phyloP scores from a whole-genome alignment of 305 asterid species.

The Fraxinus baroniana region DNA sequence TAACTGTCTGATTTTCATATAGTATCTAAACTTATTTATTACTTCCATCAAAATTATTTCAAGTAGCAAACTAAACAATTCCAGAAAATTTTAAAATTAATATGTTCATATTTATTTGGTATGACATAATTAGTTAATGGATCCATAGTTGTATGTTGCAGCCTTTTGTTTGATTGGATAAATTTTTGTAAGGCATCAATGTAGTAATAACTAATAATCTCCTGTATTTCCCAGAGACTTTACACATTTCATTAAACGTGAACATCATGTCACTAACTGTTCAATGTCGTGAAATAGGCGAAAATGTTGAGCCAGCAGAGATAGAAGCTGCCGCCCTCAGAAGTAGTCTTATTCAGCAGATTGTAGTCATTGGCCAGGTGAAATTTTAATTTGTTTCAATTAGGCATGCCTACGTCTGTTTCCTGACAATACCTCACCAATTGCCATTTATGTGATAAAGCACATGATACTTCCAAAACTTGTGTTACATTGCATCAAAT shows the following conservation, averaged over 20 bases:
- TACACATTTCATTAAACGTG: neutral
- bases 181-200: neutral
- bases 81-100: neutral
- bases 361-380: conserved; percentile 92
- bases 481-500: conserved; percentile 5
- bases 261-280: neutral
- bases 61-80: neutral
- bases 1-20: neutral
- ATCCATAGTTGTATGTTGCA: neutral
- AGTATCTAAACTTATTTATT: neutral
- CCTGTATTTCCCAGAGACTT: neutral
- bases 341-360: conserved; percentile 83
- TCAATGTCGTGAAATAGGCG: conserved; percentile 51
- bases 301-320: conserved; percentile 91
- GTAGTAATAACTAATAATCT: neutral
- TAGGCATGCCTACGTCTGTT: neutral
- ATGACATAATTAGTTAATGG: conserved; percentile 1
- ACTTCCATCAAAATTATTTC: neutral
- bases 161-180: too few species aligned
- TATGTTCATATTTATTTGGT: neutral
- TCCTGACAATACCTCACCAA: neutral
- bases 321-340: conserved; percentile 91
- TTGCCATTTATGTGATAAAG: neutral
- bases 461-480: conserved; percentile 1
- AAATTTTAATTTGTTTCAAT: conserved; percentile 11